Evolutionary conservation across 371 early-diverging fungal species (phyloP), one percentile per base, ranked within the genome.

Genomic region (Rhizopus microsporus): DNA sequence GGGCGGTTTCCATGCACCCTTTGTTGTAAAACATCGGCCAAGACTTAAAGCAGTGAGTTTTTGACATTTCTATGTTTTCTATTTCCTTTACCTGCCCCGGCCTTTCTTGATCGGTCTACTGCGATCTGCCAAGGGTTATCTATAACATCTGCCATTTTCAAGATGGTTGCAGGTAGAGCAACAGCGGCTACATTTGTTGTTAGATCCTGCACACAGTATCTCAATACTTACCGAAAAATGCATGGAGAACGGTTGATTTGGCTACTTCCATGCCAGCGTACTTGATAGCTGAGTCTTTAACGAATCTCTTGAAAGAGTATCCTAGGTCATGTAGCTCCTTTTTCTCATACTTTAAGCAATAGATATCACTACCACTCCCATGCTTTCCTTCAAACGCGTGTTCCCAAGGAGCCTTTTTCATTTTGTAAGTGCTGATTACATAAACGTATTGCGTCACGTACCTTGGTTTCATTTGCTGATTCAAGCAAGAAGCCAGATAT

Each of bases 101-200:
- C 93, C 72, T 93, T 95, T 17, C 80, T 77, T n/a, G 95, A 93
- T 43, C 94, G 82, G 64, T 91, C 91, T 48, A 91, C 78, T 29
- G 89, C 96, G 29, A 89, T 86, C 9, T 74, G 77, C 98, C 98
- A 98, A 23, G 97, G 97, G 68, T 97, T 97, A 67, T 97, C 97
- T 55, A 85, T 71, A 12, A 78, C 74, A 59, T 85, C 83, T 5
- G 79, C 77, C 9, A 74, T 45, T 44, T 80, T 82, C n/a, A 85
- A 42, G 7, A 83, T 53, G 7, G 81, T 81, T 1, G 77, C 80
- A 8, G 86, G 97, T 45, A 93, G 82, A 4, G 93, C 85, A 16
- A 97, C 80, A 7, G 95, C 94, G 39, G 91, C 88, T 68, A 92
- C 78, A 57, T 23, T 23, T 2, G 23, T 23, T 23, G 23, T 23